Evolutionary conservation across 2,329 filamentous ascomycete genomes (phyloP).

Genomic region (Phaeosphaeriaceae sp.): DNA sequence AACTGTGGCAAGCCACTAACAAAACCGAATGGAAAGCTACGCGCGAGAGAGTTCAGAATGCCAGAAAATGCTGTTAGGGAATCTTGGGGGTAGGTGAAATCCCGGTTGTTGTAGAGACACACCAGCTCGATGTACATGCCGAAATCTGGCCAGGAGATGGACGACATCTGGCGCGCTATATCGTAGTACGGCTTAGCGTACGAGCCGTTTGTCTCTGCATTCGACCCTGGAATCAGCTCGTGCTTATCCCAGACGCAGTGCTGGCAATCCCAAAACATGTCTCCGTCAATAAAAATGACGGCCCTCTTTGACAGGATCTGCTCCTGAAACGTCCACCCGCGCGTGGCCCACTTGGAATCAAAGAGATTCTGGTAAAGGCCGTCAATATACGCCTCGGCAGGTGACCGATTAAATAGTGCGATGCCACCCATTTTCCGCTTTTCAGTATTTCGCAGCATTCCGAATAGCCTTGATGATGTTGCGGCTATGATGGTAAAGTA

Average conservation of each 20-base stretch:
- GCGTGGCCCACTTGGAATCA: conserved; percentile 10
- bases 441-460: conserved; percentile 17
- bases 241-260: conserved; percentile 6
- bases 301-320: conserved; percentile 10
- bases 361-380: conserved; percentile 3
- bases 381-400: not conserved
- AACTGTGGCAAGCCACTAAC: conserved; percentile 7
- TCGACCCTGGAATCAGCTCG: conserved; percentile 2
- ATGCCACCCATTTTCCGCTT: not conserved
- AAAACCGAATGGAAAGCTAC: conserved; percentile 7
- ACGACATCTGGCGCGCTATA: conserved; percentile 3
- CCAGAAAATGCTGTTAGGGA: conserved; percentile 8
- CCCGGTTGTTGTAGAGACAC: conserved; percentile 11
- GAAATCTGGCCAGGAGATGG: conserved; percentile 9
- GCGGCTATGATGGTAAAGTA: conserved; percentile 18
- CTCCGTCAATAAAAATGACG: conserved; percentile 8
- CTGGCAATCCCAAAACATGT: conserved; percentile 12
- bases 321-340: conserved; percentile 17
- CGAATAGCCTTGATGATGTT: conserved; percentile 3
- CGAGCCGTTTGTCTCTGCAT: not conserved
- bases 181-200: not conserved
- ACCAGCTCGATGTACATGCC: conserved; percentile 5
- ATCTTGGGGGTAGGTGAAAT: conserved; percentile 15
- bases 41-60: conserved; percentile 1
- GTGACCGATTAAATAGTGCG: not conserved